Evolutionary conservation across 208 protist species (phyloP).

Genomic region (Leishmania tarentolae): DNA sequence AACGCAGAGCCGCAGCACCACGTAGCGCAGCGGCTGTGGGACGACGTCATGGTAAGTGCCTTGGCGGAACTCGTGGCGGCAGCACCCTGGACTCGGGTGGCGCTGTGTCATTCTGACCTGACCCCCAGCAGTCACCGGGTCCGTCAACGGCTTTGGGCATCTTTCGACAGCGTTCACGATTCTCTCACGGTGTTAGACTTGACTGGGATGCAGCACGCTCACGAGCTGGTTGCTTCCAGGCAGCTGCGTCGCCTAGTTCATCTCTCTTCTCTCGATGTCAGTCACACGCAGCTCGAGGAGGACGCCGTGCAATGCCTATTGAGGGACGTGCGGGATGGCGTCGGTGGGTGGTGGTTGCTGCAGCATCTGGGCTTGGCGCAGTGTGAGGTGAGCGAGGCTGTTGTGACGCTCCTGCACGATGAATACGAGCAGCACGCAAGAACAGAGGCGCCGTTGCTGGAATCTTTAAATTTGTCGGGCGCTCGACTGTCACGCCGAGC

Average conservation of each 20-base stretch:
- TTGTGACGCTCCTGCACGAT: slow-evolving; percentile 28
- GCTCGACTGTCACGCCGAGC: slow-evolving; percentile 50
- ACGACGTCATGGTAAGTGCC: slow-evolving; percentile 26
- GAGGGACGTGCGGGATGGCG: slow-evolving; percentile 27
- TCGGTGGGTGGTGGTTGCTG: slow-evolving; percentile 66
- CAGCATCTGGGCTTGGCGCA: slow-evolving; percentile 54
- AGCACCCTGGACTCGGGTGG: slow-evolving; percentile 24
- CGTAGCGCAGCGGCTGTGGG: slow-evolving; percentile 29
- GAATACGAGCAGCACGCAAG: slow-evolving; percentile 17
- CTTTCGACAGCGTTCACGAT: slow-evolving; percentile 19
- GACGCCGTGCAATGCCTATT: slow-evolving; percentile 37
- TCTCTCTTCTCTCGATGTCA: slow-evolving; percentile 48
- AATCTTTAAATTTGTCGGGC: slow-evolving; percentile 51
- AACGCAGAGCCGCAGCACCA: slow-evolving; percentile 1
- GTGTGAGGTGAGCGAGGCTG: slow-evolving; percentile 49
- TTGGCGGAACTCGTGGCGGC: slow-evolving; percentile 35
- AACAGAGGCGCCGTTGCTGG: slow-evolving; percentile 20
- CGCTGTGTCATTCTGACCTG: slow-evolving; percentile 39
- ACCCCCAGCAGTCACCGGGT: slow-evolving; percentile 24
- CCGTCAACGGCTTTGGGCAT: slow-evolving; percentile 27
- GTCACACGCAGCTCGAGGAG: slow-evolving; percentile 50
- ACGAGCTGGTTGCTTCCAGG: slow-evolving; percentile 21
- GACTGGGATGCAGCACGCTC: slow-evolving; percentile 35
- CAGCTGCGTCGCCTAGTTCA: slow-evolving; percentile 17
- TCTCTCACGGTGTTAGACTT: slow-evolving; percentile 43